Base-by-base conservation (phyloP, 163 green algal species). In the Chlamydomonas reinhardtii region DNA sequence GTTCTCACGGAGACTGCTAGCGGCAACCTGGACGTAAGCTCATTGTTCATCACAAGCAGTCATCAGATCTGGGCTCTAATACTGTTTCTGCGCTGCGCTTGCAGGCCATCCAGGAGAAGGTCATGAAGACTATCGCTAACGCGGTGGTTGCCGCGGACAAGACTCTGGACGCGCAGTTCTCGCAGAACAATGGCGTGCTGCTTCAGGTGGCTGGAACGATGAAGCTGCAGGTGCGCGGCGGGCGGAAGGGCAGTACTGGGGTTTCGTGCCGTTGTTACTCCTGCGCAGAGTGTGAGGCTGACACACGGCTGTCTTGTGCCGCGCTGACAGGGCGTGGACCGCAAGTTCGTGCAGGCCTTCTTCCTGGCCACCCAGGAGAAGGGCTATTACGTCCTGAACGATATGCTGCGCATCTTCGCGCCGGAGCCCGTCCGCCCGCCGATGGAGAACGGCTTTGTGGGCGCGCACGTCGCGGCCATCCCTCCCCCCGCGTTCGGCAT, bases 331-430 rank as follows among this genome's bases (percentile, higher is more conserved):
- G 82, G 68, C 61, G 75, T 74, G 27, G 85, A 93, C 56, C 84
- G 90, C 19, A 72, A 69, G 24, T 94, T 92, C 69, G 87, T 84
- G 17, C 91, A 94, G 65, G 89, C 86, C 32, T 94, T 94, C 73
- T 94, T 94, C 82, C 88, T 94, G 34, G 91, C 91, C 2, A 89
- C 90, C 37, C 91, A 94, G 87, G 87, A 92, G 32, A 90, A 91
- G 65, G 91, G 91, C 15, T 94, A 91, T 72, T 94, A 88, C 54
- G 89, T 94, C 17, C 82, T 93, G 16, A 94, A 94, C 73, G 91
- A 94, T 66, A 89, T 94, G 32, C 72, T 94, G n/a, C 89, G 85
- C 66, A 78, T 94, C 56, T 87, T 87, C 56, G 37, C 82, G 11
- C 54, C 82, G 37, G 72, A 87, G 82, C 72, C 72, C 17, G 61